A percentile compares a stretch with the other conserved stretches of the same genome.
phyloP scores from a whole-genome alignment of 345 rosid genomes.

The Passiflora organensis region DNA sequence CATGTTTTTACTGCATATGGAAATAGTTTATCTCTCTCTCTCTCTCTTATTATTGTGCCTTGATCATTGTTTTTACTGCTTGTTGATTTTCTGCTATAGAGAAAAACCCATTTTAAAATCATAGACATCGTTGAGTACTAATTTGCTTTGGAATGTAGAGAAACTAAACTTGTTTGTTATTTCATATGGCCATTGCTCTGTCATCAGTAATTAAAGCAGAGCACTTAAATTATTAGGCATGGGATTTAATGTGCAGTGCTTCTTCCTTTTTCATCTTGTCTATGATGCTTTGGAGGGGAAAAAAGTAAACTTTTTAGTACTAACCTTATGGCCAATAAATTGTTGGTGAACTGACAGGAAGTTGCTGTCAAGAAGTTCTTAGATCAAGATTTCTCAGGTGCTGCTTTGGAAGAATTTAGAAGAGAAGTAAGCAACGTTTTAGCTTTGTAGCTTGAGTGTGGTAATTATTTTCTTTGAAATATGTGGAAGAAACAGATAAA shows the following conservation, averaged over 20 bases:
- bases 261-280: not conserved
- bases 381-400: constrained; percentile 99
- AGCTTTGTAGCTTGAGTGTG: constrained; percentile 10
- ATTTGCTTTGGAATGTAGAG: not conserved
- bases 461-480: not conserved
- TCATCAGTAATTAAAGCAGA: not conserved
- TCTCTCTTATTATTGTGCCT: no score
- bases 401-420: constrained; percentile 92
- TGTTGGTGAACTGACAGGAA: constrained; percentile 58
- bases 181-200: no score
- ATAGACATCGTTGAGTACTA: not conserved
- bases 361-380: constrained; percentile 99
- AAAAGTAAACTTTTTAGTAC: not conserved
- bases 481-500: not conserved
- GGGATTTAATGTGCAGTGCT: constrained; percentile 1
- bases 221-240: not conserved
- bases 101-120: not conserved
- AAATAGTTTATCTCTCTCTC: no score
- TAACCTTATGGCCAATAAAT: constrained; percentile 19
- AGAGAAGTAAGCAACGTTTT: constrained; percentile 74
- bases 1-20: not conserved
- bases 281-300: not conserved
- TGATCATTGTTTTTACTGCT: no score
- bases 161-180: not conserved
- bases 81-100: not conserved